Conservation (phyloP, 345 rosid species). For the Lepidium aucheri region DNA sequence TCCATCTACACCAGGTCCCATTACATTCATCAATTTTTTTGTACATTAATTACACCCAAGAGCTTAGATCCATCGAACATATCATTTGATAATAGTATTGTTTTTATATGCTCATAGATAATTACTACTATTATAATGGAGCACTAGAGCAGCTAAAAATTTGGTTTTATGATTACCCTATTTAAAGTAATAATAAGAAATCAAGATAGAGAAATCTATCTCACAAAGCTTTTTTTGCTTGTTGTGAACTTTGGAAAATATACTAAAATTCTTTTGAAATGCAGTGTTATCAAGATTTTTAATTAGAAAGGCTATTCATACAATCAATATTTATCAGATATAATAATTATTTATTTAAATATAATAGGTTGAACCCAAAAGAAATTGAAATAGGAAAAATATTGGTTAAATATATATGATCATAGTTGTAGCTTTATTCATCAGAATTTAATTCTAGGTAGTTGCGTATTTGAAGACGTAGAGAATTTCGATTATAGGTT, state of each 20-base stretch:
- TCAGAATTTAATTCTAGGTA: too few species aligned
- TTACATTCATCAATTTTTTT: background rate
- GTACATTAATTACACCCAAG: background rate
- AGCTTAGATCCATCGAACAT: background rate
- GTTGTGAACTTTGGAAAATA: background rate
- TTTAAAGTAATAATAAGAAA: too few species aligned
- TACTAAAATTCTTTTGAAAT: background rate
- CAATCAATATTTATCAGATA: too few species aligned
- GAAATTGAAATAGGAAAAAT: too few species aligned
- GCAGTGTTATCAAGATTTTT: background rate
- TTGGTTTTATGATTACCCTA: background rate
- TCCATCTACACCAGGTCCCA: background rate
- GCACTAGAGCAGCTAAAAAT: background rate
- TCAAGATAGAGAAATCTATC: background rate
- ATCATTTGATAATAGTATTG: background rate
- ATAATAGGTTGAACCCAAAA: too few species aligned
- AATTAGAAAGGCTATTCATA: background rate
- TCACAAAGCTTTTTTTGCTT: background rate
- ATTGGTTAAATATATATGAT: too few species aligned
- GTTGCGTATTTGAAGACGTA: too few species aligned
- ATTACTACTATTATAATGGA: background rate
- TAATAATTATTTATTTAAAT: too few species aligned
- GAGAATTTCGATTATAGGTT: too few species aligned
- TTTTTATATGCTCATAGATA: background rate
- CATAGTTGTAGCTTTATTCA: too few species aligned